phyloP scores from a whole-genome alignment of 495 filamentous ascomycete species.

The Xylaria castorea region DNA sequence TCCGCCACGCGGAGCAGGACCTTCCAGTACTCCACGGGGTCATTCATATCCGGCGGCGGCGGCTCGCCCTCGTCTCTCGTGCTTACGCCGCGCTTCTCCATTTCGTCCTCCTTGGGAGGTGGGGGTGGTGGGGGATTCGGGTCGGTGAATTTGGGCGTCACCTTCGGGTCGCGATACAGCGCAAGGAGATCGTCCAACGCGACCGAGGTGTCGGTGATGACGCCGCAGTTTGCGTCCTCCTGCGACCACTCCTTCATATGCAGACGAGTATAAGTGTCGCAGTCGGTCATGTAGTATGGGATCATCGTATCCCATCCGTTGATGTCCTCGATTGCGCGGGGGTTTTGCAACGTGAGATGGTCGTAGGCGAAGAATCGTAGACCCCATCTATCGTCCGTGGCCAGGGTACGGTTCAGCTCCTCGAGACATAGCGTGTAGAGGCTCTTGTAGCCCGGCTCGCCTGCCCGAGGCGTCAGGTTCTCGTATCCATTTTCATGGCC shows the following conservation, averaged over 20 bases:
- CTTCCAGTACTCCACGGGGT: constrained; percentile 43
- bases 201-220: constrained; percentile 60
- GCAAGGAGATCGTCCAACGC: constrained; percentile 53
- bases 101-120: constrained; percentile 26
- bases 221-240: constrained; percentile 51
- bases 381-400: constrained; percentile 52
- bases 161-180: constrained; percentile 52
- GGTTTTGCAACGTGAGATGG: constrained; percentile 64
- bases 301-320: constrained; percentile 67
- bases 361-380: constrained; percentile 65
- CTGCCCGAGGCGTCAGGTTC: constrained; percentile 35
- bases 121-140: constrained; percentile 46
- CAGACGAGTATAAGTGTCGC: constrained; percentile 63
- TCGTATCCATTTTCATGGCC: constrained; percentile 51
- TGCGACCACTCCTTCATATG: constrained; percentile 59
- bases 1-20: constrained; percentile 36
- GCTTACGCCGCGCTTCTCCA: constrained; percentile 20
- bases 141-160: constrained; percentile 45
- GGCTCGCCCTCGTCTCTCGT: background rate
- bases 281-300: constrained; percentile 68
- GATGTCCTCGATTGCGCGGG: constrained; percentile 56
- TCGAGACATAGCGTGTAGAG: constrained; percentile 58
- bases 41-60: constrained; percentile 24
- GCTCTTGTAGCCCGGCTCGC: constrained; percentile 53
- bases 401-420: constrained; percentile 44